phyloP scores from a whole-genome alignment of 1,284 basidiomycete species.

The Abortiporus biennis region DNA sequence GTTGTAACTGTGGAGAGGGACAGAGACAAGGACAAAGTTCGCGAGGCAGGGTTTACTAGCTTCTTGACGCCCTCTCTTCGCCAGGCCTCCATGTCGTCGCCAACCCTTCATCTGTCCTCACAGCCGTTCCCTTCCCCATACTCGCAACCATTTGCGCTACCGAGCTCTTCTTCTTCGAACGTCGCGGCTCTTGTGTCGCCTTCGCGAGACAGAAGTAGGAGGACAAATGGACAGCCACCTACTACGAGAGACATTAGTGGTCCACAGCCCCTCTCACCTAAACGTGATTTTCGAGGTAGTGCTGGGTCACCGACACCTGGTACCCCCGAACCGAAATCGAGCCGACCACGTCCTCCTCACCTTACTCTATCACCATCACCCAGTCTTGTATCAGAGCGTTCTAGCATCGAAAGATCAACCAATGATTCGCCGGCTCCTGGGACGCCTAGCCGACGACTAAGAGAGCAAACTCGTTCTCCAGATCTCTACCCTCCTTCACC shows the following conservation, averaged over 20 bases:
- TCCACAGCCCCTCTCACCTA: slow-evolving; percentile 33
- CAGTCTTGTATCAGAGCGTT: slow-evolving; percentile 19
- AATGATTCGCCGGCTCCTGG: slow-evolving; percentile 27
- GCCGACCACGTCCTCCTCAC: slow-evolving; percentile 13
- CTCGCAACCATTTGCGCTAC: slow-evolving; percentile 41
- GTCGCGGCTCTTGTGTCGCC: slow-evolving; percentile 36
- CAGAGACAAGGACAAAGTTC: slow-evolving; percentile 29
- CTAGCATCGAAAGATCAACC: slow-evolving; percentile 31
- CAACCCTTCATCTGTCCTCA: slow-evolving; percentile 54
- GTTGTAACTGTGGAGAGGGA: slow-evolving; percentile 25
- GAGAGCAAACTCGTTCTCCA: slow-evolving; percentile 20
- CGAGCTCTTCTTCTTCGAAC: slow-evolving; percentile 38
- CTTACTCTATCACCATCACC: slow-evolving; percentile 19
- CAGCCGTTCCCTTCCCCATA: slow-evolving; percentile 45
- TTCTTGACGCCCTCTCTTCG: slow-evolving; percentile 60
- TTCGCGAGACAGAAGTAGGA: slow-evolving; percentile 33
- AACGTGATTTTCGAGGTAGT: slow-evolving; percentile 23
- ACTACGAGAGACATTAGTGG: slow-evolving; percentile 32
- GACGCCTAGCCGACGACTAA: slow-evolving; percentile 42
- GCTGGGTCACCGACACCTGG: slow-evolving; percentile 5
- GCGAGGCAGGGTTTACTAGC: slow-evolving; percentile 46
- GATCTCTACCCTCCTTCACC: slow-evolving; percentile 32
- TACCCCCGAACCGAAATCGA: slow-evolving; percentile 17
- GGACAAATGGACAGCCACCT: slow-evolving; percentile 33
- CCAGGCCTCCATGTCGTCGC: slow-evolving; percentile 66